Evolutionary conservation across 1,284 basidiomycete species (phyloP), one percentile per base, ranked within the genome.

Genomic region (Cutaneotrichosporon sp.): DNA sequence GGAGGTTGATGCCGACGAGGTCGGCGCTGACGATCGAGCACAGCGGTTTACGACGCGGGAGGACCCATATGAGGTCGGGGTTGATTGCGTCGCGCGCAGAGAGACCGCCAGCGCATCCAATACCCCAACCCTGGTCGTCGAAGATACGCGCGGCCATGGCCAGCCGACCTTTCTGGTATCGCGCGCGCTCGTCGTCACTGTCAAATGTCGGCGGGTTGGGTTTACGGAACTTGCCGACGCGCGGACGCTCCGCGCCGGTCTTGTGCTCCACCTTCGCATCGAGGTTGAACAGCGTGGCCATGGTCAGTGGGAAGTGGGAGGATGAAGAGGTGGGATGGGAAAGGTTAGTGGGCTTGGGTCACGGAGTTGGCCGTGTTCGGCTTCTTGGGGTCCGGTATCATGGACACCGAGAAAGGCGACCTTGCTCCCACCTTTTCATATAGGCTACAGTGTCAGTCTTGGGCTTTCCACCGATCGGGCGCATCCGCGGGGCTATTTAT

Each of bases 121-220:
- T 62, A 5, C 70, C 69, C 72, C 72, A 73, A 4, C 72, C 72
- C 30, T 70, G 63, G 22, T 56, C 65, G 38, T 66, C 67, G 36
- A 73, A 61, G 46, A 73, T 65, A 18, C 72, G 65, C 36, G 67
- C 69, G 2, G 69, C 72, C 46, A 71, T 65, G 8, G 72, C 70
- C 1, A 73, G 62, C 10, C 63, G 60, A 14, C 70, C 69, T 34
- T 68, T 70, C 51, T 65, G 56, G 61, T 70, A 73, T 11, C 40
- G 52, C 58, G 49, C 56, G 57, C 69, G 66, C 42, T 64, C 56
- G 21, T 42, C 31, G 13, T 63, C 60, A 50, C 70, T 69, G 50
- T 8, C 53, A 56, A 73, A 73, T 0, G 66, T 64, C 9, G 72
- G 72, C 14, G 67, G 70, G 13, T 62, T 61, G 2, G 69, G 66